Base-by-base conservation (phyloP, 208 protist species). In the Porcisia hertigi region DNA sequence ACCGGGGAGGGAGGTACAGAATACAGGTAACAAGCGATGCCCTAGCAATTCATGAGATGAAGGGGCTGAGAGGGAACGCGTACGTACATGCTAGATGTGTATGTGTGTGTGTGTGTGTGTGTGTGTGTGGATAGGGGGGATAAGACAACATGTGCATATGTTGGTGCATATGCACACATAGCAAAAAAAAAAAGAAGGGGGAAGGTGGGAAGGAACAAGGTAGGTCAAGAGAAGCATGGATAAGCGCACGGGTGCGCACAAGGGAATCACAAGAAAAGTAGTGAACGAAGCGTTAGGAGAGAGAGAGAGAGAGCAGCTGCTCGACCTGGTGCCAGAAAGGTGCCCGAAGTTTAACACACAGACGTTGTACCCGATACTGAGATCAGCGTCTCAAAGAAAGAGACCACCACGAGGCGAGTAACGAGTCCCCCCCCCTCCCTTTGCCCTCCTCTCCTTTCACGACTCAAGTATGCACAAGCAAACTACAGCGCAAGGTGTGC, bases 101-200 rank as follows among this genome's bases (percentile, higher is more conserved):
- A 25, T 25, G 66, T 58, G 3, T 11, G 43, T 25, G 14, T 23
- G 30, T 39, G 5, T n/a, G 65, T 16, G 47, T 30, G 5, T 34
- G 55, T 60, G 57, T 60, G 20, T 36, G 23, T 30, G 25, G n/a
- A 64, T n/a, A 23, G 69, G 39, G 62, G 20, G 47, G 8, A 52
- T 52, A 82, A 57, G 83, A 30, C 20, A 34, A 39, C 43, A 41
- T 34, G n/a, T 23, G 53, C 53, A 67, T 75, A 52, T 6, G 41
- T 67, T 30, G 8, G 9, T 43, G 1, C 63, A 43, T 36, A 9
- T 67, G 66, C 11, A 57, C 47, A 57, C 47, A 57, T 4, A 43
- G 1, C 39, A 9, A 69, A n/a, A 9, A 43, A 0, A 41, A 67
- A 14, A 67, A 30, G 4, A 20, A 49, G 9, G 20, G 62, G 39